A percentile compares a stretch with the other conserved stretches of the same genome.
Conservation (phyloP, 352 stramenopile genomes). For the Phytophthora kernoviae region DNA sequence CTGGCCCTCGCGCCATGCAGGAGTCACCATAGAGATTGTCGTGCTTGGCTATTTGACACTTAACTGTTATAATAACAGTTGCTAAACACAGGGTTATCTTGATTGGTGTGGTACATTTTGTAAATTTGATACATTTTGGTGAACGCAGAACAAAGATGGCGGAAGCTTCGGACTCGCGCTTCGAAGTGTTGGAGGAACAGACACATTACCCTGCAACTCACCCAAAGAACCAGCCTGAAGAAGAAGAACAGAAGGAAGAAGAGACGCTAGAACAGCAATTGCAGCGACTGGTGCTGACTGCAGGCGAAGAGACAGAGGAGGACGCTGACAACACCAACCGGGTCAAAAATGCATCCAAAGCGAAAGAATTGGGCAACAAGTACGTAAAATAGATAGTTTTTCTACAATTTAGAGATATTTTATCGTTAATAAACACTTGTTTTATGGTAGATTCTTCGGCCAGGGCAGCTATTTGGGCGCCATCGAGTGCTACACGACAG, state of each 20-base stretch:
- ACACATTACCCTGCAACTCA: slow-evolving; percentile 67
- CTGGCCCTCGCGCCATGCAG: slow-evolving; percentile 20
- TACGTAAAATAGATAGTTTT: slow-evolving; percentile 25
- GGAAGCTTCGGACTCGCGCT: slow-evolving; percentile 47
- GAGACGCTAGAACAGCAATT: slow-evolving; percentile 74
- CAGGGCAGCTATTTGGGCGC: slow-evolving; percentile 76
- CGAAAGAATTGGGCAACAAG: slow-evolving; percentile 89
- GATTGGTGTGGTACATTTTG: too few species aligned
- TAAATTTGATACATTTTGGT: too few species aligned
- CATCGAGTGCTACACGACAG: slow-evolving; percentile 86
- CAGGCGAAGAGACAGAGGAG: slow-evolving; percentile 28
- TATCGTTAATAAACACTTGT: slow-evolving; percentile 1
- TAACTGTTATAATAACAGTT: slow-evolving; percentile 7
- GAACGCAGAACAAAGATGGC: slow-evolving; percentile 20
- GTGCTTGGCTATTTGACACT: neutral
- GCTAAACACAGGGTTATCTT: too few species aligned
- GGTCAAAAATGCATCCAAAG: slow-evolving; percentile 71
- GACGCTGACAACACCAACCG: slow-evolving; percentile 23
- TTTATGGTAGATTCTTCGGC: slow-evolving; percentile 62
- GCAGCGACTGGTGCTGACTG: slow-evolving; percentile 53
- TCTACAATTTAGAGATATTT: neutral
- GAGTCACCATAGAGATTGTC: neutral
- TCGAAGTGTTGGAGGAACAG: slow-evolving; percentile 88
- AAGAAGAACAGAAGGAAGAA: slow-evolving; percentile 32
- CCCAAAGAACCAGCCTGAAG: slow-evolving; percentile 29